phyloP scores from a whole-genome alignment of 345 rosid genomes.

The Citrus inodora region DNA sequence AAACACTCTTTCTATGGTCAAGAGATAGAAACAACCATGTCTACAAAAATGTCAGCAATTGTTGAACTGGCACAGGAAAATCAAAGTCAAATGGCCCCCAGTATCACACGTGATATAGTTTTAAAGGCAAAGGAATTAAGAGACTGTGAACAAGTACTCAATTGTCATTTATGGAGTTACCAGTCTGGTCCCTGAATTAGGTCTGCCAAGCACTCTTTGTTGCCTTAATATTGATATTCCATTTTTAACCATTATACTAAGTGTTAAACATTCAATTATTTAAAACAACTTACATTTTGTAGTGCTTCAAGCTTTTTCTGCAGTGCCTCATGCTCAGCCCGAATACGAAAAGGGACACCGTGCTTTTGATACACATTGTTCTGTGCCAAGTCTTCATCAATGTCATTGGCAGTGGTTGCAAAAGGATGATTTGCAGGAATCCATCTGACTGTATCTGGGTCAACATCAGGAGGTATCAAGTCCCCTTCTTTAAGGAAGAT shows the following conservation, averaged over 20 bases:
- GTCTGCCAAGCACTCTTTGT: background rate
- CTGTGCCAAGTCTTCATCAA: constrained; percentile 88
- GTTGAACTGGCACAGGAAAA: background rate
- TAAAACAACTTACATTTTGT: constrained; percentile 49
- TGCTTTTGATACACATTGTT: constrained; percentile 85
- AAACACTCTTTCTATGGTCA: background rate
- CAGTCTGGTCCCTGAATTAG: background rate
- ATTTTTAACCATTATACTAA: background rate
- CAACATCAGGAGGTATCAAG: constrained; percentile 76
- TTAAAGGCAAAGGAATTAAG: background rate
- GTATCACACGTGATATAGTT: background rate
- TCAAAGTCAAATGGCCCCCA: background rate
- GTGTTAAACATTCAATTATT: background rate
- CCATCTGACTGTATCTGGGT: constrained; percentile 94
- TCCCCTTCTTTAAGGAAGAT: constrained; percentile 93
- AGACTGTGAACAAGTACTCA: background rate
- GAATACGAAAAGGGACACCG: constrained; percentile 89
- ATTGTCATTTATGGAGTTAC: background rate
- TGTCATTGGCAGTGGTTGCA: constrained; percentile 82
- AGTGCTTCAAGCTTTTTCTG: constrained; percentile 83
- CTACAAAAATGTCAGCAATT: background rate
- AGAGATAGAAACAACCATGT: background rate
- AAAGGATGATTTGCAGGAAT: constrained; percentile 99
- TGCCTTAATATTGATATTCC: background rate
- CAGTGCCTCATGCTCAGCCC: constrained; percentile 91